Evolutionary conservation across 495 filamentous ascomycete genomes (phyloP).

Genomic region (Trichoderma erinaceum): DNA sequence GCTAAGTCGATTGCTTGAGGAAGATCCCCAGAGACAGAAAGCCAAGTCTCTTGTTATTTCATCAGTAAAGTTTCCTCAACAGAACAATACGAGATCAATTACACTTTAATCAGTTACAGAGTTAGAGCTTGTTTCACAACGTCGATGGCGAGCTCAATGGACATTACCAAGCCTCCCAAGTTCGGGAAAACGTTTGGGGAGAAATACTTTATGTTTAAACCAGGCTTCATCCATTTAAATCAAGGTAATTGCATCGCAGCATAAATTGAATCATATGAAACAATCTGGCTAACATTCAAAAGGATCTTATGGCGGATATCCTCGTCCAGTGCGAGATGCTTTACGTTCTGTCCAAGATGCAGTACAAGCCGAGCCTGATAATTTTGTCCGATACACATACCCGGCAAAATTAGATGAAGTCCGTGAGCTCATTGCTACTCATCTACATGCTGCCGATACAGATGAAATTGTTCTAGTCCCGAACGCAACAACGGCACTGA

Average conservation of each 20-base stretch:
- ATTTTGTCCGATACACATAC: neutral
- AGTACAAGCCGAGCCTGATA: neutral
- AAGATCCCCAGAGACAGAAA: neutral
- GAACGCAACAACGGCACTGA: constrained; percentile 71
- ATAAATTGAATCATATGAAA: neutral
- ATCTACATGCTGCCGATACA: neutral
- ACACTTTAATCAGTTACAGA: too few species aligned
- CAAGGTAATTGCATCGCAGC: neutral
- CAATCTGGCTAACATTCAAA: neutral
- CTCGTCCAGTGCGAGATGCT: neutral
- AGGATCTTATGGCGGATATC: constrained; percentile 9
- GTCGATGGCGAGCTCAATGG: neutral
- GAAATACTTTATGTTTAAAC: constrained; percentile 9
- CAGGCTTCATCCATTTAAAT: constrained; percentile 2
- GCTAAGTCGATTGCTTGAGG: neutral
- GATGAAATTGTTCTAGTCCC: constrained; percentile 64
- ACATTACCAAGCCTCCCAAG: neutral
- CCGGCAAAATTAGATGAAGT: neutral
- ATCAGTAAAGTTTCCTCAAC: neutral
- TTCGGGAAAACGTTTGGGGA: neutral
- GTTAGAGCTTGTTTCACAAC: neutral
- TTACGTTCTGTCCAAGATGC: constrained; percentile 4
- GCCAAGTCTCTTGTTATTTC: neutral
- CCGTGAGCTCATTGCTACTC: neutral
- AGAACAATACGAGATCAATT: too few species aligned